phyloP scores from a whole-genome alignment of 768 basidiomycete genomes.

The Trametes coccinea region DNA sequence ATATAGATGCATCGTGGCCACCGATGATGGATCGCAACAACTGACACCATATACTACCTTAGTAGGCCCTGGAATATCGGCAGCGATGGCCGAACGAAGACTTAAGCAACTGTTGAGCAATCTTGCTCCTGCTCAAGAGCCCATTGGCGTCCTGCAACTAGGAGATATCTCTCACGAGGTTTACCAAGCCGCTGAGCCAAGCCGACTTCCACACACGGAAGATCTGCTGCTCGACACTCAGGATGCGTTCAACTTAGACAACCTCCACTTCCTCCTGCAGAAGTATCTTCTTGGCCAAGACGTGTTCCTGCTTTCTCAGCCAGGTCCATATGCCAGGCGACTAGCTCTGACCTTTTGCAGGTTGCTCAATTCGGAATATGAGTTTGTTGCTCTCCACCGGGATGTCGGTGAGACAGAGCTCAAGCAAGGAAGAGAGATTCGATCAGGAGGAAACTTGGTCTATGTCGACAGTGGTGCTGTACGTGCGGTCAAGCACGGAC shows the following conservation, averaged over 20 bases:
- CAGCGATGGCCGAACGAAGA: slow-evolving; percentile 35
- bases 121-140: slow-evolving; percentile 40
- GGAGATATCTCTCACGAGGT: slow-evolving; percentile 60
- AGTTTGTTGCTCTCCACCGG: slow-evolving; percentile 64
- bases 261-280: slow-evolving; percentile 66
- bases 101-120: slow-evolving; percentile 49
- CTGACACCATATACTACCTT: too few relatives aligned
- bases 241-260: slow-evolving; percentile 54
- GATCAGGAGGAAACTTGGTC: slow-evolving; percentile 58
- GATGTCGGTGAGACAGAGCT: slow-evolving; percentile 74
- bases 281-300: slow-evolving; percentile 70
- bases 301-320: slow-evolving; percentile 64
- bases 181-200: slow-evolving; percentile 46
- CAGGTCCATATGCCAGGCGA: slow-evolving; percentile 65
- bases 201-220: slow-evolving; percentile 47
- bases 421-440: slow-evolving; percentile 69
- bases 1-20: too few relatives aligned
- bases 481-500: slow-evolving; percentile 63
- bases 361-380: slow-evolving; percentile 69
- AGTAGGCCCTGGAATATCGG: neutral
- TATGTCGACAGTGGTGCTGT: slow-evolving; percentile 71
- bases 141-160: slow-evolving; percentile 56
- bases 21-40: too few relatives aligned
- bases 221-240: slow-evolving; percentile 49
- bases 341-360: slow-evolving; percentile 65